Conservation (phyloP, 805 yeast species). For the Candida boleticola region DNA sequence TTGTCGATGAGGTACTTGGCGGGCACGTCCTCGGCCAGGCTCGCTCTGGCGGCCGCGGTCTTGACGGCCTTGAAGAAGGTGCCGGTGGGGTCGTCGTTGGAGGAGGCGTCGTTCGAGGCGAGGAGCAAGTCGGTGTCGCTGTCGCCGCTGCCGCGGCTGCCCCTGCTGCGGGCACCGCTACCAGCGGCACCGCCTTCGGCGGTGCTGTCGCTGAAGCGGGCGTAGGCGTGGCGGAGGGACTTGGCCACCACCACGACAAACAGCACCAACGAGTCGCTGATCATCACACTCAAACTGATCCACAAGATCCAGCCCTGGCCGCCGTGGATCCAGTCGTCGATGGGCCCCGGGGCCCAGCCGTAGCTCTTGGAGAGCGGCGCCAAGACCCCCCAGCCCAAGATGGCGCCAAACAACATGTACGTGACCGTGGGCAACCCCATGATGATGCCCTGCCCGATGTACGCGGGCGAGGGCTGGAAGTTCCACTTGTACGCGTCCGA, state of each 20-base stretch:
- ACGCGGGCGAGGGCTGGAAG: conserved; percentile 95
- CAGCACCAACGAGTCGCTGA: conserved; percentile 83
- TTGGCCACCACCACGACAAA: conserved; percentile 59
- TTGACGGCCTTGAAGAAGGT: background rate
- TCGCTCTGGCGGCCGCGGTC: background rate
- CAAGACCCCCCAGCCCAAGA: conserved; percentile 90
- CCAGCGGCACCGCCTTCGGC: background rate
- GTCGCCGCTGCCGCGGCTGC: background rate
- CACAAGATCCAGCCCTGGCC: conserved; percentile 98
- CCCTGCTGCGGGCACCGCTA: background rate
- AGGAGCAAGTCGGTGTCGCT: background rate
- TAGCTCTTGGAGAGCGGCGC: conserved; percentile 70
- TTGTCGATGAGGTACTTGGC: conserved; percentile 48
- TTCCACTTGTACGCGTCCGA: conserved; percentile 75
- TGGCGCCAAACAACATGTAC: conserved; percentile 86
- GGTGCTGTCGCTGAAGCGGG: background rate
- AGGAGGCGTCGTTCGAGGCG: too few relatives aligned
- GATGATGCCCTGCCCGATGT: conserved; percentile 94
- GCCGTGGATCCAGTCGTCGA: conserved; percentile 91
- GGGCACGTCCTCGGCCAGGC: conserved; percentile 27
- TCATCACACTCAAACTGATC: conserved; percentile 92
- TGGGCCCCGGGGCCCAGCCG: conserved; percentile 88
- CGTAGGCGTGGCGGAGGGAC: conserved; percentile 21
- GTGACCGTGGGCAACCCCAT: conserved; percentile 94
- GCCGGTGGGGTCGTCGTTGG: conserved; percentile 2